phyloP scores from a whole-genome alignment of 2,329 filamentous ascomycete genomes.

The Ceratocystis lukuohia region DNA sequence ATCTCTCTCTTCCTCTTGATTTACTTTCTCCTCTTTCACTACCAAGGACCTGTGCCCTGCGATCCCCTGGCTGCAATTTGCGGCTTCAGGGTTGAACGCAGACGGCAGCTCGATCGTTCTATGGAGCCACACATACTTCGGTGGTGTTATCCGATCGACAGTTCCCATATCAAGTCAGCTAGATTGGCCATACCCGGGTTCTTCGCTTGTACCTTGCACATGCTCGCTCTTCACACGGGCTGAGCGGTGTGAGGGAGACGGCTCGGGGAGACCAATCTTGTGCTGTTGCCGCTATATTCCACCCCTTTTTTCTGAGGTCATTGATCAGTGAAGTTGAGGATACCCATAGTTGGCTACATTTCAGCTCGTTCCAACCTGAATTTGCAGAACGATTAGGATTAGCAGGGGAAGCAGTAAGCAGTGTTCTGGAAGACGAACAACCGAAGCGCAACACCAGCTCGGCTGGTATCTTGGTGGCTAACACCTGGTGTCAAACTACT shows the following conservation, averaged over 20 bases:
- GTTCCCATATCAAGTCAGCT: constrained; percentile 53
- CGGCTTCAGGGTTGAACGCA: constrained; percentile 49
- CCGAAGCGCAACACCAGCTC: too few species aligned
- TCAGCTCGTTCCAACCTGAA: background rate
- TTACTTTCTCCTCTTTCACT: constrained; percentile 29
- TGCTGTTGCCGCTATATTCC: constrained; percentile 67
- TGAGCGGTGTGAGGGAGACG: background rate
- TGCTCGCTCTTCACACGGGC: constrained; percentile 2
- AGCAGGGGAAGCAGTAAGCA: too few species aligned
- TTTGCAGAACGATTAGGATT: background rate
- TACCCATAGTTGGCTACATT: constrained; percentile 53
- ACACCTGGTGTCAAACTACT: too few species aligned
- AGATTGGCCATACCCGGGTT: background rate
- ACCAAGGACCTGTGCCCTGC: constrained; percentile 75
- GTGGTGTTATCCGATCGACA: constrained; percentile 93
- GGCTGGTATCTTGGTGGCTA: too few species aligned
- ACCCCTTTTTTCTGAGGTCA: constrained; percentile 77
- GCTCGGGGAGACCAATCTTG: constrained; percentile 1
- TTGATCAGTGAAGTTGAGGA: constrained; percentile 81
- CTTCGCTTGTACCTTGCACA: background rate
- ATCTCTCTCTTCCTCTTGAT: constrained; percentile 18
- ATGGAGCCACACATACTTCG: constrained; percentile 58
- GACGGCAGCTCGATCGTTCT: constrained; percentile 65
- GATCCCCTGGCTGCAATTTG: constrained; percentile 47
- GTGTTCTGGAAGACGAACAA: too few species aligned